Percentiles rank a stretch among this genome's conserved stretches.
Evolutionary conservation across 371 early-diverging fungal genomes (phyloP).

Genomic region (Batrachochytrium dendrobatidis): DNA sequence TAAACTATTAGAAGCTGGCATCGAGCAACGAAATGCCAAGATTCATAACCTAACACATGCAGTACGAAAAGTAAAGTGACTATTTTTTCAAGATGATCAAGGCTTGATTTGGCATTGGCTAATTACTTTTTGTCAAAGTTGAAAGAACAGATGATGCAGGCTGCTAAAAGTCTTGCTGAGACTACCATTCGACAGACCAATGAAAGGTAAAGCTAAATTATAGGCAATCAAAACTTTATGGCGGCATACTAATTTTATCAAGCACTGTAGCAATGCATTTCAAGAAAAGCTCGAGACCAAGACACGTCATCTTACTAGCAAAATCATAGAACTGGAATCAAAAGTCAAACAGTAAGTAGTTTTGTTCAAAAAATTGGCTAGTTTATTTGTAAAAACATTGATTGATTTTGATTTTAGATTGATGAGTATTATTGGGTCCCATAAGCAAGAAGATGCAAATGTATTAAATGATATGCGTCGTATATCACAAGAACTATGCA

Average conservation of each 20-base stretch:
- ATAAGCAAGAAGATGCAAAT: conserved; percentile 14
- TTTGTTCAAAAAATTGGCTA: background rate
- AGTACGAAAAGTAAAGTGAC: conserved; percentile 11
- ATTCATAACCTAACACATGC: conserved; percentile 16
- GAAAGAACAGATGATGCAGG: conserved; percentile 13
- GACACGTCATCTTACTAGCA: conserved; percentile 3
- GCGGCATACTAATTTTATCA: background rate
- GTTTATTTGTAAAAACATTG: background rate
- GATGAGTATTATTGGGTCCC: conserved; percentile 13
- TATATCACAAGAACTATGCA: conserved; percentile 6
- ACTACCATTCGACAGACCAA: conserved; percentile 9
- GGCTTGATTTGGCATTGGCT: background rate
- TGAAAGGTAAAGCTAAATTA: conserved; percentile 1
- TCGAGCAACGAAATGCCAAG: conserved; percentile 16
- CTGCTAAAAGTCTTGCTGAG: conserved; percentile 18
- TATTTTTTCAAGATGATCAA: background rate
- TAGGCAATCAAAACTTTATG: background rate
- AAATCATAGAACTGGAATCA: conserved; percentile 14
- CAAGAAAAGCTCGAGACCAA: conserved; percentile 1
- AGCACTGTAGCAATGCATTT: conserved; percentile 1
- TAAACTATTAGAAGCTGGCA: conserved; percentile 14
- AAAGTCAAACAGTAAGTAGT: conserved; percentile 13
- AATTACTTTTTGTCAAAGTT: background rate
- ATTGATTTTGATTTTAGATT: conserved; percentile 4
- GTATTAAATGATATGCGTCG: conserved; percentile 5